Evolutionary conservation across 306 rosid genomes (phyloP), one percentile per base, ranked within the genome.

Genomic region (Cicer cuneatum): DNA sequence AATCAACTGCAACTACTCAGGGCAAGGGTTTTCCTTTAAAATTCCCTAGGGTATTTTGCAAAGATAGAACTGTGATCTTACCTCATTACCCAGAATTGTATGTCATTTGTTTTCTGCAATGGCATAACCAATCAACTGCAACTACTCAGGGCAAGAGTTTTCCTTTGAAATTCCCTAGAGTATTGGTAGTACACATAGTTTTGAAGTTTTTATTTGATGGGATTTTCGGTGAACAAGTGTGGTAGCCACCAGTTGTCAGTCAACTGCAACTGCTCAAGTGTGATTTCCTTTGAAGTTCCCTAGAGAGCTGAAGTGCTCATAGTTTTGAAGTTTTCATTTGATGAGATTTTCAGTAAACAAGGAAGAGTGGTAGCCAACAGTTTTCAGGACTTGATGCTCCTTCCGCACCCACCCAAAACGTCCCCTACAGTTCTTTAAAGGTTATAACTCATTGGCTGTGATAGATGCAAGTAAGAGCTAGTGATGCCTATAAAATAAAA

Each of bases 371-470:
- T 24, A 61, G 48, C 10, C 6, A 14, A 7, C 39, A n/a, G 58
- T 49, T 62, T 70, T 51, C 10, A 14, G 37, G 39, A 62, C 21
- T 39, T 10, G 62, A 53, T 11, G 53, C 47, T 45, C 56, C 37
- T 15, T 10, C 8, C 59, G 10, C 33, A 29, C 5, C 7, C 42
- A 10, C 16, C 39, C 9, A 54, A n/a, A 61, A 12, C 33, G 56
- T 29, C 12, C 12, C 60, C 47, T 58, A 48, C 35, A 42, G 18
- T 10, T 69, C 47, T 29, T 37, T 66, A 38, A 29, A 71, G 49
- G 15, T 53, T 42, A 21, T 56, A 56, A 54, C 24, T 65, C n/a
- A 53, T 40, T 68, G 62, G 51, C 48, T 75, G 53, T 33, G 76
- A 74, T 12, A n/a, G 24, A 35, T 72, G 61, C 42, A 35, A 45